phyloP scores from a whole-genome alignment of 208 protist species.

The Acanthamoeba royreba region DNA sequence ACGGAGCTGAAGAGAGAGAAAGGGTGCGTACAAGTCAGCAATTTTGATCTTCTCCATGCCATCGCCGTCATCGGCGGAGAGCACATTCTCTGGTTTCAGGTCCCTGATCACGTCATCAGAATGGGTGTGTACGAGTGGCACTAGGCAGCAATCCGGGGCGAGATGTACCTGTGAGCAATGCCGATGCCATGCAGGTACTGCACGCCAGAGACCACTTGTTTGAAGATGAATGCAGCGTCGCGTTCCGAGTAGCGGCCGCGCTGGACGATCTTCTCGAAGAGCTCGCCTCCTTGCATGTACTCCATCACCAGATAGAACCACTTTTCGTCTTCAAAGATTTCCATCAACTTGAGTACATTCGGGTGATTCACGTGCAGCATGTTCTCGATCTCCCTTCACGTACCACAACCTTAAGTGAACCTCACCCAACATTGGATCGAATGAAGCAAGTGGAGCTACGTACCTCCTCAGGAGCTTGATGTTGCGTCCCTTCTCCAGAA shows the following conservation, averaged over 20 bases:
- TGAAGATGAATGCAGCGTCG: constrained; percentile 47
- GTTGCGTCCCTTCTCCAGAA: constrained; percentile 5
- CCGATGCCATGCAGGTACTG: constrained; percentile 71
- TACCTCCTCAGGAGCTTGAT: constrained; percentile 12
- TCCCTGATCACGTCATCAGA: not conserved
- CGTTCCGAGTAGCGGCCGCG: constrained; percentile 10
- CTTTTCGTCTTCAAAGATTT: constrained; percentile 42
- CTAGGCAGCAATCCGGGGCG: constrained; percentile 48
- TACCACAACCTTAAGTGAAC: not conserved
- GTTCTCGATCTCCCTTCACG: constrained; percentile 52
- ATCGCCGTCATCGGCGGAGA: not conserved
- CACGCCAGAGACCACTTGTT: constrained; percentile 68
- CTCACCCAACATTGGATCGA: not conserved
- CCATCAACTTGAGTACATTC: constrained; percentile 35
- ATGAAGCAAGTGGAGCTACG: not conserved
- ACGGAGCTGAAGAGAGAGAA: too few relatives aligned
- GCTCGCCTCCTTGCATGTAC: constrained; percentile 42
- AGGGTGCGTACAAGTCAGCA: too few relatives aligned
- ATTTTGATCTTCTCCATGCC: constrained; percentile 11
- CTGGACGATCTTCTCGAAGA: constrained; percentile 43
- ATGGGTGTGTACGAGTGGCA: not conserved
- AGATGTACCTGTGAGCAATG: constrained; percentile 69
- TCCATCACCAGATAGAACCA: constrained; percentile 56
- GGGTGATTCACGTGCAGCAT: constrained; percentile 22
- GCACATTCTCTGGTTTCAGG: constrained; percentile 37